Percentiles rank a stretch among this genome's conserved stretches.
Conservation (phyloP, 192 early-diverging fungal genomes). For the Cetraspora pellucida region DNA sequence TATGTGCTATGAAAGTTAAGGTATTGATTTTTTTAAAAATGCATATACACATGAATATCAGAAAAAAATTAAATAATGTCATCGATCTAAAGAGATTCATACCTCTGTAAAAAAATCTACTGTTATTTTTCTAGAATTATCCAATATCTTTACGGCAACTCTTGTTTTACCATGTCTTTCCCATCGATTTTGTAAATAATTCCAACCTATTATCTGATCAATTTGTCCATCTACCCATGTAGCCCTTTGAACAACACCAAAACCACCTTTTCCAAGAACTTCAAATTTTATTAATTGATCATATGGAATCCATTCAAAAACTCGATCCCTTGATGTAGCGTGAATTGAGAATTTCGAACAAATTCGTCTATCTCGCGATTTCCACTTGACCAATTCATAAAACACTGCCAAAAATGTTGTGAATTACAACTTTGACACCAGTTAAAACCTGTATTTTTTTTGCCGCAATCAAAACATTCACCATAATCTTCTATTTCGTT, state of each 20-base stretch:
- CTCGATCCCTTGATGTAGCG: neutral
- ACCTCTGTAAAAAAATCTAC: constrained; percentile 14
- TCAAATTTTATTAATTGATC: neutral
- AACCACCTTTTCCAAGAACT: constrained; percentile 19
- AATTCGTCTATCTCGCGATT: constrained; percentile 9
- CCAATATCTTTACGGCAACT: constrained; percentile 6
- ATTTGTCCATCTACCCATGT: constrained; percentile 18
- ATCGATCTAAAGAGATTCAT: neutral
- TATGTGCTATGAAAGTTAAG: too few relatives aligned
- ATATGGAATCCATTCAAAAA: constrained; percentile 22
- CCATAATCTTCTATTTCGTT: neutral
- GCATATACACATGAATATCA: too few relatives aligned
- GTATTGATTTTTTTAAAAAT: too few relatives aligned
- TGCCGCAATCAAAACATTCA: neutral
- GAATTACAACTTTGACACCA: constrained; percentile 20
- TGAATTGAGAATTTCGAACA: neutral
- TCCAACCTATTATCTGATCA: constrained; percentile 9
- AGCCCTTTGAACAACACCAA: constrained; percentile 13
- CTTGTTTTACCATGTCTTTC: neutral
- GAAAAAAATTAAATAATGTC: too few relatives aligned
- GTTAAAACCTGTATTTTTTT: neutral
- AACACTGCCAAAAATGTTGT: neutral
- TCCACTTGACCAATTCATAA: constrained; percentile 21
- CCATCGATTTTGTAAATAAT: neutral
- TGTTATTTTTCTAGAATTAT: neutral